Base-by-base conservation (phyloP, 805 yeast genomes). In the Yamadazyma tumulicola region DNA sequence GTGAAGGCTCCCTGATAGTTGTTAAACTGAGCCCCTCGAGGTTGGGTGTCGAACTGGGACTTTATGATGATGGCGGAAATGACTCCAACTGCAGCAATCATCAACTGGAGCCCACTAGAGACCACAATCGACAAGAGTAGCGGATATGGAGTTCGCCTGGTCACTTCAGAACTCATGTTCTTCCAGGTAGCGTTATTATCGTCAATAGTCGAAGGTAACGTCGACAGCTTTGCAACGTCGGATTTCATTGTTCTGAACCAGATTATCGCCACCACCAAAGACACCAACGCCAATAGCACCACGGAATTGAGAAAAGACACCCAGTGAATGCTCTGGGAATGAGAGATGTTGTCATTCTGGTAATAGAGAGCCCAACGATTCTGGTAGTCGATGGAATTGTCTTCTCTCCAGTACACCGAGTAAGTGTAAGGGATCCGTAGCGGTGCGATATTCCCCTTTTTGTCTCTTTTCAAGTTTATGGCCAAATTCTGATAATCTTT, bases 331-430 rank as follows among this genome's bases (percentile, higher is more conserved):
- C 72, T 74, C 18, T 51, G 52, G 33, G 57, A 51, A 23, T 67
- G 60, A 20, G 65, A 68, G 15, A 63, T 54, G 18, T 64, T 61
- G 32, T 76, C 82, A 46, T 72, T 72, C 39, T 76, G 69, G 45
- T 79, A 73, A 55, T 81, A 87, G 46, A 81, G 59, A 29, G 76
- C 77, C 93, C 94, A 85, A 46, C 96, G 67, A 39, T 78, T 67
- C 32, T 70, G 68, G 72, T 86, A 83, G 17, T 72, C 70, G 16
- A 84, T 64, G 2, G 76, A 71, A 27, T 64, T 61, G 40, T 87
- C 95, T 53, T 87, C 94, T 54, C 93, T 69, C 94, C 95, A 87
- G 51, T 82, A 82, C 3, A 88, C 87, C 1, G 95, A 77, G 48
- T 86, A 88, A 1, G 96, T 82, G 58, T 77, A 87, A 3, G 91